Evolutionary conservation across 2,329 filamentous ascomycete species (phyloP), one percentile per base, ranked within the genome.

Genomic region (Dothideomycetidae sp.): DNA sequence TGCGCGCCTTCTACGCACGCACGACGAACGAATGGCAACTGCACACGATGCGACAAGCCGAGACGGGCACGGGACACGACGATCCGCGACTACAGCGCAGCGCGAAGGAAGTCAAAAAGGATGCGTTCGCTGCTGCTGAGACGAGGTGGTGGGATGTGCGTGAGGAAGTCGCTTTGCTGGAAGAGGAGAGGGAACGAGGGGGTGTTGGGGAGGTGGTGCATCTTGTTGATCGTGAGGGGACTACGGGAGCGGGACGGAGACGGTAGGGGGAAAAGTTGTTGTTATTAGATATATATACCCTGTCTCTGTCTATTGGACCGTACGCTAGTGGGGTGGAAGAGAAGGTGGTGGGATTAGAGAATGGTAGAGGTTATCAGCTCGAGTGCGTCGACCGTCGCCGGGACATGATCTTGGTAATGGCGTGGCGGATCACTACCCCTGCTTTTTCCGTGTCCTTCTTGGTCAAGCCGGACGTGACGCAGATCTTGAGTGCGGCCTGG

Each of bases 81-180:
- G 78, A 79, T 2, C 78, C 71, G 46, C n/a, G n/a, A n/a, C n/a
- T n/a, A n/a, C 62, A 90, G 41, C 72, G 76, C 43, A 68, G 74
- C 0, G 66, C 92, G 52, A 98, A 98, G 66, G 90, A 96, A 63
- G 76, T 96, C 51, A 85, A 93, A 57, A 80, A 86, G 51, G 77
- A 75, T 54, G 90, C 85, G 1, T 98, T 94, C 56, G 79, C 84
- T 53, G 70, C 84, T 46, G 86, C 86, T 29, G 90, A 98, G 59
- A 81, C 86, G 62, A 93, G 93, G 58, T 98, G 90, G 90, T 98
- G 90, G 90, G 90, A 94, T 66, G 85, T 80, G 54, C 73, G 90
- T 50, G 90, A 98, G 63, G 88, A 96, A 62, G 81, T 98, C 47
- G 80, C 78, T 37, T 80, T 75, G 5, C 60, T 96, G 52, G 90